Percentiles rank a stretch among this genome's conserved stretches.
phyloP scores from a whole-genome alignment of 257 asterid species.

The Gardenia jasminoides region DNA sequence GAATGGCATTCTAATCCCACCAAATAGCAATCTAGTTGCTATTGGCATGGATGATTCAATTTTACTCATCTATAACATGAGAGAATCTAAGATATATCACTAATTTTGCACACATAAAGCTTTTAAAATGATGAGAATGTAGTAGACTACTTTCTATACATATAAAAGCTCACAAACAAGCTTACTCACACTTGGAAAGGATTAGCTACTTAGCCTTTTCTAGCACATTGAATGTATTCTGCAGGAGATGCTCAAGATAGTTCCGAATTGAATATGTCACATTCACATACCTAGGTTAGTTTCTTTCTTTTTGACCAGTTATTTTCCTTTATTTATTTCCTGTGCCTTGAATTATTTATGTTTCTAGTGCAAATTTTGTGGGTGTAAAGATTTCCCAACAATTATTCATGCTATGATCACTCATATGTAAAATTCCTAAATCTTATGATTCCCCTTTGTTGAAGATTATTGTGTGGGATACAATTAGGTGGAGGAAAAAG shows the following conservation, averaged over 20 bases:
- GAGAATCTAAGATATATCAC: slow-evolving; percentile 43
- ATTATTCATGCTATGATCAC: background rate
- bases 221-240: background rate
- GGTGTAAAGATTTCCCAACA: background rate
- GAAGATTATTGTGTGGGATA: slow-evolving; percentile 66
- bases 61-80: slow-evolving; percentile 56
- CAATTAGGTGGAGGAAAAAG: slow-evolving; percentile 48
- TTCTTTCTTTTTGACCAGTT: no score
- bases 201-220: slow-evolving; percentile 32
- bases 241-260: slow-evolving; percentile 21
- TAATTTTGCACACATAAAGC: background rate
- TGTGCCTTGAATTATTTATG: no score
- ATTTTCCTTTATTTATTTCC: no score
- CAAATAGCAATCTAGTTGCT: slow-evolving; percentile 60
- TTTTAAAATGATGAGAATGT: no score
- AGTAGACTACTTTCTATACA: slow-evolving; percentile 1
- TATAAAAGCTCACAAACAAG: slow-evolving; percentile 39
- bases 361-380: no score
- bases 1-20: slow-evolving; percentile 55
- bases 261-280: background rate
- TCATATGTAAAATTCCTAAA: background rate
- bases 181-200: slow-evolving; percentile 58
- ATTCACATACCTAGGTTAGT: no score
- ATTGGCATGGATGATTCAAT: slow-evolving; percentile 64
- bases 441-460: background rate